Evolutionary conservation across 106 monocot species (phyloP), one percentile per base, ranked within the genome.

Genomic region (Posidonia australis): DNA sequence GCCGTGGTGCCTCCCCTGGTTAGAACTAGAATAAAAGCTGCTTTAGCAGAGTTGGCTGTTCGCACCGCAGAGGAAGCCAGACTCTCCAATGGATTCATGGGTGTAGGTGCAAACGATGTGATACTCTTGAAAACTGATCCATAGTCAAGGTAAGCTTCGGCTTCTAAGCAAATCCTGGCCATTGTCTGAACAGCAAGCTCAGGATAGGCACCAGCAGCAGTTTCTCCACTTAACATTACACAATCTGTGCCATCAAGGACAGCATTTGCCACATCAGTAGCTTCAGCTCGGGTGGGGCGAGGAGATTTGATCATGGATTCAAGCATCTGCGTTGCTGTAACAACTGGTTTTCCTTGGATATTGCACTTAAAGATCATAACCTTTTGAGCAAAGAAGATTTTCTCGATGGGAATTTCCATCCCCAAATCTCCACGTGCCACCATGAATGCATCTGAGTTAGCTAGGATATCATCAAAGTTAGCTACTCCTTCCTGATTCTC

Each of bases 371-470:
- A 81, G 36, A 85, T 85, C 84, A 85, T 85, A 72, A 78, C 73
- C 70, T 85, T 85, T 45, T 85, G 84, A 4, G 84, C 89, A 51
- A 75, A 78, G 66, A 89, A 89, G 16, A 89, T 89, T 68, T 89
- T 89, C 74, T 89, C 82, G 22, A 89, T 83, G 4, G 89, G 84
- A 47, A 89, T 89, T 58, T 89, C 89, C 89, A 89, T 89, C 3
- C 89, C 89, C 21, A 89, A 32, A 55, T 89, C 89, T 45, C 89
- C 89, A 46, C 89, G 17, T 9, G 89, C 89, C 21, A 82, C 84
- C 84, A 89, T 85, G 72, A 84, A 82, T 32, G 89, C 83, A 75
- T 89, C 89, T 5, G 89, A 81, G 20, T 89, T 78, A 10, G 66
- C 72, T 18, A 89, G 68, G 58, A 89, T 89, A 24, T 80, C 84